These are phyloP conservation scores for Scedosporium boydii DNA, from an alignment of 2,329 filamentous ascomycete species.

Conservation along the genomic window DNA sequence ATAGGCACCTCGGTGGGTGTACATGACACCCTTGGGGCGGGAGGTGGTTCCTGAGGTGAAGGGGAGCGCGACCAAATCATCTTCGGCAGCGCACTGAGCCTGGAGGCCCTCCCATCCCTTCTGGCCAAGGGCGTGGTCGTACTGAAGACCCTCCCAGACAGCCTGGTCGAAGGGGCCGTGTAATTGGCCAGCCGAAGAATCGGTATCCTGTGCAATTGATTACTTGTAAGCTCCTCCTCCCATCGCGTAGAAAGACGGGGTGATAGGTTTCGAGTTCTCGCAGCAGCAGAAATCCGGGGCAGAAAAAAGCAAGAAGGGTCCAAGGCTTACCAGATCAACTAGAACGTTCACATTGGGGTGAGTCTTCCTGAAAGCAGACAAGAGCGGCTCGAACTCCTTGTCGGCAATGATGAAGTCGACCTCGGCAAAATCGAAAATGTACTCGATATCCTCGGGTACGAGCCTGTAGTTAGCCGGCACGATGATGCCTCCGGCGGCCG, in stretches of 20 bases:
- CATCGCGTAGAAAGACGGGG: no score
- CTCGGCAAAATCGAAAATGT: conserved; percentile 82
- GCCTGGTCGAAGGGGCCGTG: conserved; percentile 77
- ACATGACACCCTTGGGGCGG: conserved; percentile 84
- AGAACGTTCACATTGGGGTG: conserved; percentile 61
- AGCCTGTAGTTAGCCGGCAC: conserved; percentile 57
- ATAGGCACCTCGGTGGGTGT: conserved; percentile 81
- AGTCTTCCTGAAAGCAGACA: conserved; percentile 54
- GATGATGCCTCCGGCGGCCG: conserved; percentile 68
- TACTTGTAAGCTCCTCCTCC: no score
- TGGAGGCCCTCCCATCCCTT: conserved; percentile 72
- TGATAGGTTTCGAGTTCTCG: no score
- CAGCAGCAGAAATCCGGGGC: neutral
- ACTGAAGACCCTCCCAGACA: conserved; percentile 66
- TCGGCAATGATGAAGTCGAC: conserved; percentile 85
- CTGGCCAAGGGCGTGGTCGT: conserved; percentile 56
- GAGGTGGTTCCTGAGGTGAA: conserved; percentile 95
- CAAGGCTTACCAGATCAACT: conserved; percentile 50
- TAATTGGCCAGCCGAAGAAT: conserved; percentile 62
- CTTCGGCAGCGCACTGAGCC: conserved; percentile 62
- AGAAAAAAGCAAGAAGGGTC: neutral
- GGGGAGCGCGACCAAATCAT: conserved; percentile 74
- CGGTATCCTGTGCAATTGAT: conserved; percentile 53
- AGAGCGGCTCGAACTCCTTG: conserved; percentile 62
- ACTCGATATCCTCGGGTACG: conserved; percentile 76